Evolutionary conservation across 352 stramenopile genomes (phyloP).

Genomic region (Phytophthora hybrid): DNA sequence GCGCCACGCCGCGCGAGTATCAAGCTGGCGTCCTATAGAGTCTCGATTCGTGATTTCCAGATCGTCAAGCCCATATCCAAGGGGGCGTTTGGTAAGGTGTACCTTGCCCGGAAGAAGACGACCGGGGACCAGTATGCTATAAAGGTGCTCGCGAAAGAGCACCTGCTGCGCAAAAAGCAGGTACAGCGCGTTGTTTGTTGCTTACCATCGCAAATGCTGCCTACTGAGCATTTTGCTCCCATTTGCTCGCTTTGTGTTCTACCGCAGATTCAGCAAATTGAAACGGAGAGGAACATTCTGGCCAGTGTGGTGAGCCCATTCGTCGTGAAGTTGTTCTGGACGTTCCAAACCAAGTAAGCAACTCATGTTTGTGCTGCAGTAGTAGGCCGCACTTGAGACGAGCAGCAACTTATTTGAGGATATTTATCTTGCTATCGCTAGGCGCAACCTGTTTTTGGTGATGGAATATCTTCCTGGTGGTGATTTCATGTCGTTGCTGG

Average conservation of each 20-base stretch:
- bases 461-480: conserved; percentile 93
- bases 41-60: conserved; percentile 88
- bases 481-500: conserved; percentile 91
- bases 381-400: background rate
- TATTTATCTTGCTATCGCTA: conserved; percentile 25
- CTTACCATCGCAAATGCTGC: background rate
- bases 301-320: conserved; percentile 90
- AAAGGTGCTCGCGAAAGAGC: conserved; percentile 91
- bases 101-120: conserved; percentile 86
- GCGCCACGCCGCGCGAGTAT: conserved; percentile 26
- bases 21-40: conserved; percentile 56
- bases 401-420: conserved; percentile 26
- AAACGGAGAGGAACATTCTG: conserved; percentile 91
- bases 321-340: conserved; percentile 93
- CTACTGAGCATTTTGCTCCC: conserved; percentile 26
- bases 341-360: conserved; percentile 90
- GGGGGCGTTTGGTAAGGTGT: conserved; percentile 91
- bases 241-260: conserved; percentile 7
- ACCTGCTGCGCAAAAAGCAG: conserved; percentile 91
- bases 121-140: conserved; percentile 92
- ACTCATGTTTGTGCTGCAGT: conserved; percentile 9
- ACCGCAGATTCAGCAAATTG: conserved; percentile 81
- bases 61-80: conserved; percentile 93
- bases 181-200: conserved; percentile 37
- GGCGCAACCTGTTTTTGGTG: conserved; percentile 88